Evolutionary conservation across 139 green algal genomes (phyloP).

Genomic region (Trebouxia sp.): DNA sequence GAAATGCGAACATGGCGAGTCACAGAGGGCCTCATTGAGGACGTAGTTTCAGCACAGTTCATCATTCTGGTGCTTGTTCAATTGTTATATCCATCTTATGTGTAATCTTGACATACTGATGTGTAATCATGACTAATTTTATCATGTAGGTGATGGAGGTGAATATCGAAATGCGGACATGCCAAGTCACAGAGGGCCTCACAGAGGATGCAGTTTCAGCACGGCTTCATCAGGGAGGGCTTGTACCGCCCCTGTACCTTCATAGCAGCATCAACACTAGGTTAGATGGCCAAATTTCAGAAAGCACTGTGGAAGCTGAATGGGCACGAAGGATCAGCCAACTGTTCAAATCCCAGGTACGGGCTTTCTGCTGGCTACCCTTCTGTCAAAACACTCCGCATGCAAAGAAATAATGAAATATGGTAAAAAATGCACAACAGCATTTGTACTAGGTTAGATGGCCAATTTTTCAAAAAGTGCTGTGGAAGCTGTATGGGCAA

Average conservation of each 20-base stretch:
- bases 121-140: too few relatives aligned
- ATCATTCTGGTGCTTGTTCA: constrained; percentile 44
- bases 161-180: constrained; percentile 39
- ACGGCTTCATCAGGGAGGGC: constrained; percentile 49
- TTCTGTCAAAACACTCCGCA: too few relatives aligned
- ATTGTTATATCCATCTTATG: constrained; percentile 57
- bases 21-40: constrained; percentile 74
- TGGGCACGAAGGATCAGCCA: constrained; percentile 46
- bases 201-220: constrained; percentile 70
- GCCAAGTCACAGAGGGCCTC: constrained; percentile 58
- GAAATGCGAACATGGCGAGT: too few relatives aligned
- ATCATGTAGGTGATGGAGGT: constrained; percentile 54
- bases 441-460: not conserved
- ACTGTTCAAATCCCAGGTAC: constrained; percentile 42
- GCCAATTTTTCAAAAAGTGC: constrained; percentile 35
- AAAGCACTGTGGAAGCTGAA: constrained; percentile 43
- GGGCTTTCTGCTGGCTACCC: not conserved
- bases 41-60: constrained; percentile 55
- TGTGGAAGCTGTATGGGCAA: constrained; percentile 51
- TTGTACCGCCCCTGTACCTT: constrained; percentile 59
- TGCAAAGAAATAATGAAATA: too few relatives aligned
- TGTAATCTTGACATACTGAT: too few relatives aligned
- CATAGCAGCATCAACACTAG: constrained; percentile 34
- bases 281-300: constrained; percentile 25
- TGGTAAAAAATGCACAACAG: too few relatives aligned